Conservation (phyloP, 305 asterid species). For the Solanum chacoense region DNA sequence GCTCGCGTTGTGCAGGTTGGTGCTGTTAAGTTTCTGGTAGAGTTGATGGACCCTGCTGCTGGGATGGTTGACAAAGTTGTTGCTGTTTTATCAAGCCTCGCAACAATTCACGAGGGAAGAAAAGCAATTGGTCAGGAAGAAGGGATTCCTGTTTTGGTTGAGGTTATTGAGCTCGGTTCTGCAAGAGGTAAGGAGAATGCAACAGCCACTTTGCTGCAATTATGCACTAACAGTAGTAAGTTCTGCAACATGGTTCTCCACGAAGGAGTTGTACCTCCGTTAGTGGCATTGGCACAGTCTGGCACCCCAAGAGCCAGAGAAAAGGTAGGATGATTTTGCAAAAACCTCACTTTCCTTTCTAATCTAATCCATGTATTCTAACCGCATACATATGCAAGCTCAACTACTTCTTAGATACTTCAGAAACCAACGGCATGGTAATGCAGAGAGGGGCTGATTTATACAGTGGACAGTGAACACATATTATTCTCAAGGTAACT, state of each 20-base stretch:
- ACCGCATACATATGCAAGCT: not conserved
- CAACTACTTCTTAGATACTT: slow-evolving; percentile 1
- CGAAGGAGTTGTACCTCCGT: slow-evolving; percentile 34
- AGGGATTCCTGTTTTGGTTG: slow-evolving; percentile 30
- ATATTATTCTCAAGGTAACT: not conserved
- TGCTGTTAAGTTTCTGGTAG: slow-evolving; percentile 27
- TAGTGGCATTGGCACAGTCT: slow-evolving; percentile 25
- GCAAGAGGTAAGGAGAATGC: slow-evolving; percentile 38
- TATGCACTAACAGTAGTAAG: slow-evolving; percentile 21
- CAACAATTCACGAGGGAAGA: slow-evolving; percentile 24
- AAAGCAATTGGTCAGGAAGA: slow-evolving; percentile 27
- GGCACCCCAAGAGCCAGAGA: slow-evolving; percentile 38
- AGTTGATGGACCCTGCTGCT: slow-evolving; percentile 23
- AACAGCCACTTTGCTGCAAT: slow-evolving; percentile 20
- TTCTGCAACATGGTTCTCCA: slow-evolving; percentile 27
- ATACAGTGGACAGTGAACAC: not conserved
- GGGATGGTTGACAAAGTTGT: slow-evolving; percentile 37
- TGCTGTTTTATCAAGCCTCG: slow-evolving; percentile 31
- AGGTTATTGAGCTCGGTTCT: slow-evolving; percentile 31
- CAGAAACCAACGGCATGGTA: not conserved
- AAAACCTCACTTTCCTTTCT: not conserved
- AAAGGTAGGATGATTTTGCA: slow-evolving; percentile 13
- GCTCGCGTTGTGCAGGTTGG: slow-evolving; percentile 30
- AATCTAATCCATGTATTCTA: not conserved
- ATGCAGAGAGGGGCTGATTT: slow-evolving; percentile 4